Percentiles rank a stretch among this genome's conserved stretches.
Evolutionary conservation across 78 protist genomes (phyloP).

Genomic region (slime mould (Dictyostelium discoideum)): dicty_2.7 NC_007090.3:5197001-5197500

Average conservation of each 20-base stretch:
- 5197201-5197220: neutral
- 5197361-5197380: slow-evolving; percentile 87
- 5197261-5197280: neutral
- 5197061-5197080: slow-evolving; percentile 88
- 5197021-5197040: neutral
- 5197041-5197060: neutral
- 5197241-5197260: neutral
- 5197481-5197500: slow-evolving; percentile 51
- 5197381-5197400: slow-evolving; percentile 87
- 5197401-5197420: slow-evolving; percentile 79
- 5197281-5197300: slow-evolving; percentile 38
- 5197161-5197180: neutral
- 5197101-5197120: slow-evolving; percentile 17
- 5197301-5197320: slow-evolving; percentile 61
- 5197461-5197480: slow-evolving; percentile 64
- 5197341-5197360: slow-evolving; percentile 84
- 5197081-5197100: slow-evolving; percentile 37
- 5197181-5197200: neutral
- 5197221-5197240: neutral
- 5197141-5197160: neutral
- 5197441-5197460: slow-evolving; percentile 69
- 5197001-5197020: slow-evolving; percentile 71
- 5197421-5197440: slow-evolving; percentile 57
- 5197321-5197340: slow-evolving; percentile 88
- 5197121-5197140: neutral